Evolutionary conservation across 1,284 basidiomycete species (phyloP), one percentile per base, ranked within the genome.

Genomic region (Sporisorium scitamineum): DNA sequence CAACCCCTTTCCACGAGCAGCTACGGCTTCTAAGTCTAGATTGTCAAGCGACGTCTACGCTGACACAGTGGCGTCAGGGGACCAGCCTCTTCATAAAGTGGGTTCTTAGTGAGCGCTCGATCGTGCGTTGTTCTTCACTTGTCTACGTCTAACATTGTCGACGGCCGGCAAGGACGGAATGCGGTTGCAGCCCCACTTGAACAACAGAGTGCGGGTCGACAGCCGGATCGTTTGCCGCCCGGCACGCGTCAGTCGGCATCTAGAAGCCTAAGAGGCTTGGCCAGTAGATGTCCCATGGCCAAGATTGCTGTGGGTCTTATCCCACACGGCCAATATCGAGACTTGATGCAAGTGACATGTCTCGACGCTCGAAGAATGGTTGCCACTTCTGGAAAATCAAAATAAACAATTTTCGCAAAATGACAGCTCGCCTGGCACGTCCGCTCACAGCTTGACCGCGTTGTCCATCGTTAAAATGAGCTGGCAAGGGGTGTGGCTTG

Each of bases 281-380:
- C n/a, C 41, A 42, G 13, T 6, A 4, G 29, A 50, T 32, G n/a
- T 20, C 5, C 16, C 31, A n/a, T 10, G 24, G 47, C 22, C 16
- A 48, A 9, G 47, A 26, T 10, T 20, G 24, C 5, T 26, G 16
- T 18, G 44, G 14, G 26, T 13, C 48, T 31, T 8, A 18, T 18
- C 14, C 27, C 20, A 29, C 48, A 42, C 20, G 41, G 18, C 41
- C 18, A 42, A 6, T 6, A 7, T 42, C 48, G 48, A 50, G 8
- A 22, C 9, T 34, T 20, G 7, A 57, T 65, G 62, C 68, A 61
- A 22, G 53, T 65, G 61, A 70, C 68, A 70, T 70, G 58, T 65
- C 68, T 70, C 54, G 51, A 48, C 37, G 32, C 29, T 42, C 32
- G n/a, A 26, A 39, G 53, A 37, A 54, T 55, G 51, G 22, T n/a